phyloP scores from a whole-genome alignment of 73 alveolate species.

The Paramecium caudatum region DNA sequence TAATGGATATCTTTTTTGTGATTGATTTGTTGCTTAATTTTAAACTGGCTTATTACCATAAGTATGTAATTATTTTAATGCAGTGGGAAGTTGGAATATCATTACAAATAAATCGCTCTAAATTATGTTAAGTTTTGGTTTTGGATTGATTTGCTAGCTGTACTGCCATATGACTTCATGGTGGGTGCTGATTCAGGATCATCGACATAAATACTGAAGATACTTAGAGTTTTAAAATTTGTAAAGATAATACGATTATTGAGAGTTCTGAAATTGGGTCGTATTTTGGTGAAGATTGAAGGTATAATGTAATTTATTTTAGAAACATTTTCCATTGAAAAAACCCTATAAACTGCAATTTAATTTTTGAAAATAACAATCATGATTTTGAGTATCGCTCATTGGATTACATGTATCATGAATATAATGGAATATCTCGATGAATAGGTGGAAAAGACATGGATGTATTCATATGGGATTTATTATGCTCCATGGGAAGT shows the following conservation, averaged over 20 bases:
- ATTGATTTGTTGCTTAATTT: conserved; percentile 78
- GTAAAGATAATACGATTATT: conserved; percentile 81
- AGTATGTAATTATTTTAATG: conserved; percentile 7
- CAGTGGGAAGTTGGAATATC: conserved; percentile 83
- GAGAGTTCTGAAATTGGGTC: conserved; percentile 79
- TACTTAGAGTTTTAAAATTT: conserved; percentile 82
- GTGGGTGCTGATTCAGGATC: neutral
- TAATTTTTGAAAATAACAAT: conserved; percentile 50
- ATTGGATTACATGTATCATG: conserved; percentile 67
- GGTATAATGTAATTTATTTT: neutral
- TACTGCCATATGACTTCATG: conserved; percentile 78
- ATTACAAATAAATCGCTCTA: conserved; percentile 72
- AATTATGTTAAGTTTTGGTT: conserved; percentile 78
- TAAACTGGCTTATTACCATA: conserved; percentile 26
- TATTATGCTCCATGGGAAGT: conserved; percentile 51
- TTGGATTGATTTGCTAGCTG: conserved; percentile 85
- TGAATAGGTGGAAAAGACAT: neutral
- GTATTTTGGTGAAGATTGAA: conserved; percentile 73
- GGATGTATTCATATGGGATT: conserved; percentile 39
- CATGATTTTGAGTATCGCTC: conserved; percentile 26
- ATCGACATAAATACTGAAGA: conserved; percentile 60
- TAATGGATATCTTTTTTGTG: conserved; percentile 79
- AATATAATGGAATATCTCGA: conserved; percentile 35
- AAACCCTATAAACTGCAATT: neutral
- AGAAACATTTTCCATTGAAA: conserved; percentile 39